Evolutionary conservation across 2,329 filamentous ascomycete species (phyloP), one percentile per base, ranked within the genome.

Genomic region (Aspergillus uvarum): DNA sequence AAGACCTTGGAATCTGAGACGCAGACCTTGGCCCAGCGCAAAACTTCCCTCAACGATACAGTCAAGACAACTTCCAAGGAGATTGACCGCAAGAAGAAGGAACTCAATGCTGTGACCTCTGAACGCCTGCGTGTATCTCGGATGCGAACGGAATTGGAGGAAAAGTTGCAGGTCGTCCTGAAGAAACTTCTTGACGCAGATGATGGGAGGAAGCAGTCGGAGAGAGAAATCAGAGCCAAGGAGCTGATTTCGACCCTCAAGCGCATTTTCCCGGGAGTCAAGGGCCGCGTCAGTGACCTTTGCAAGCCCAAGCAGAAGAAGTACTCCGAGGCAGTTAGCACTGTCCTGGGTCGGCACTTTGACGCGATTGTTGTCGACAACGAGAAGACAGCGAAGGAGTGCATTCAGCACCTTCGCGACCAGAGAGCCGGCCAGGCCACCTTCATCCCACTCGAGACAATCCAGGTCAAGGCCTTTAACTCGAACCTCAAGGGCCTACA

Each of bases 251-350:
- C 88, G 11, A 88, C 91, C 32, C 82, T 99, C 69, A 96, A 96
- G 76, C 89, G 92, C 55, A 90, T 96, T 64, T 96, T 92, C 68
- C 91, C 92, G 1, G 94, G 94, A 51, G 94, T 99, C 49, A 91
- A 91, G 66, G 95, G 95, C 21, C 88, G 94, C 50, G 86, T 98
- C 50, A 91, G 92, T 63, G 92, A 96, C 65, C 85, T 99, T 47
- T 97, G 95, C 79, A 93, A 91, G 66, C 94, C 95, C 1, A 98
- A 97, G 76, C 92, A 97, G 79, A 97, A 96, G 78, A 98, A 97
- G 75, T 99, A 89, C 70, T 91, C 95, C 64, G 91, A 95, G 67
- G 95, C 95, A 50, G 91, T 99, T 64, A 92, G 91, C 68, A 96
- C 92, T 22, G 92, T 96, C 6, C 85, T 99, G 4, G 95, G 95